These are phyloP conservation scores for Metschnikowia picachoensis DNA, from an alignment of 805 yeast genomes.

Conservation along the genomic window DNA sequence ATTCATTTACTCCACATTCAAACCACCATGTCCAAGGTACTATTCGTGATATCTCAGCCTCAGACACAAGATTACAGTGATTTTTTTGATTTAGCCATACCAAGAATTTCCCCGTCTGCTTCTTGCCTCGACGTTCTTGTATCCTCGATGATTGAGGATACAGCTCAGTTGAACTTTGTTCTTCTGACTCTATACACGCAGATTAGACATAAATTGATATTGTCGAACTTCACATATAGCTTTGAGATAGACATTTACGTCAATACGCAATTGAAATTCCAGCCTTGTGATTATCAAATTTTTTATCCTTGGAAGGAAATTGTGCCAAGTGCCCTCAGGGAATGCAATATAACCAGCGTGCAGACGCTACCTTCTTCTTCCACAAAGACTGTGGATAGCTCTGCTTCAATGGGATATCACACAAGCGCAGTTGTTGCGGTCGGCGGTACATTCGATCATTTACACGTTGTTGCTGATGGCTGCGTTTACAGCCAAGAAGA, in stretches of 20 bases:
- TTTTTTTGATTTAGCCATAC: conserved; percentile 9
- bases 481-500: conserved; percentile 51
- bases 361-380: neutral
- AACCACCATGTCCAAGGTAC: neutral
- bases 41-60: conserved; percentile 1
- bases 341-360: neutral
- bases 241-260: conserved; percentile 31
- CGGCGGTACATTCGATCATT: conserved; percentile 96
- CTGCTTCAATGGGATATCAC: neutral
- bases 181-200: conserved; percentile 30
- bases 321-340: neutral
- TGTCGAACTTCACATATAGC: conserved; percentile 21
- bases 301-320: neutral
- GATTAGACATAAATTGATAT: conserved; percentile 6
- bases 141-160: conserved; percentile 16
- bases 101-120: neutral
- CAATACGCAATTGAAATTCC: conserved; percentile 11
- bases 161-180: conserved; percentile 24
- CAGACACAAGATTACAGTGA: conserved; percentile 8
- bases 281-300: neutral
- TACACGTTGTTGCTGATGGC: conserved; percentile 81
- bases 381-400: neutral
- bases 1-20: neutral
- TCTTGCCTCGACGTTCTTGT: conserved; percentile 25
- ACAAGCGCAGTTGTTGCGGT: conserved; percentile 45